A percentile compares a stretch with the other conserved stretches of the same genome.
Conservation (phyloP, 2,329 filamentous ascomycete genomes). For the Dactylonectria macrodidyma region DNA sequence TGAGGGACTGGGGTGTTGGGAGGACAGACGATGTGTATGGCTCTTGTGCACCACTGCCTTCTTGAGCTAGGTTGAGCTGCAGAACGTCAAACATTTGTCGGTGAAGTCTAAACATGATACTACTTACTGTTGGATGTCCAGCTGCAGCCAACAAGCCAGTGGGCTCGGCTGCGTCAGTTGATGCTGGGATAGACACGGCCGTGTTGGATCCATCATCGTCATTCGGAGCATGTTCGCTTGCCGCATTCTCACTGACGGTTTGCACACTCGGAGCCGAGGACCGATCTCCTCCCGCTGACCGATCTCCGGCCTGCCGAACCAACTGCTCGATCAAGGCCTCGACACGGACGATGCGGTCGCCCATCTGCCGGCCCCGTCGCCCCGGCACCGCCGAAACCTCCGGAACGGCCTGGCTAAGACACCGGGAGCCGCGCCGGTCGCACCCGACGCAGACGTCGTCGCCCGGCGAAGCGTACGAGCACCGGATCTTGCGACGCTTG, state of each 20-base stretch:
- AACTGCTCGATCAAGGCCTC: conserved; percentile 24
- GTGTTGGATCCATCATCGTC: neutral
- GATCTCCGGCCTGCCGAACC: neutral
- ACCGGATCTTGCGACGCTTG: conserved; percentile 31
- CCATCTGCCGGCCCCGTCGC: conserved; percentile 14
- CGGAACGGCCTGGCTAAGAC: conserved; percentile 26
- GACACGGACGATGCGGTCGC: conserved; percentile 22
- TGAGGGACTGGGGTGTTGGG: neutral
- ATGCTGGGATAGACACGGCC: too few relatives aligned
- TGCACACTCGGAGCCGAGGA: too few relatives aligned
- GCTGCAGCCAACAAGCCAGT: neutral
- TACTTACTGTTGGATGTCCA: neutral
- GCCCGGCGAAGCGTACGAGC: conserved; percentile 14
- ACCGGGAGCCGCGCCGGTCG: conserved; percentile 17
- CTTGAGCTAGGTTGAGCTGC: neutral
- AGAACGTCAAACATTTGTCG: neutral
- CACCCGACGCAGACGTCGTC: conserved; percentile 25
- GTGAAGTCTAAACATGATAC: neutral
- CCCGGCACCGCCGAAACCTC: neutral
- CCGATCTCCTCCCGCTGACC: neutral
- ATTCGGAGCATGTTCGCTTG: neutral
- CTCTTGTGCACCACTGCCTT: neutral
- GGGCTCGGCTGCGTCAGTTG: neutral
- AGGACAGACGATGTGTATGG: neutral
- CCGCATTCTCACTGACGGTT: too few relatives aligned